These are phyloP conservation scores for Tricladium varicosporioides DNA, from an alignment of 2,329 filamentous ascomycete species.

Conservation along the genomic window DNA sequence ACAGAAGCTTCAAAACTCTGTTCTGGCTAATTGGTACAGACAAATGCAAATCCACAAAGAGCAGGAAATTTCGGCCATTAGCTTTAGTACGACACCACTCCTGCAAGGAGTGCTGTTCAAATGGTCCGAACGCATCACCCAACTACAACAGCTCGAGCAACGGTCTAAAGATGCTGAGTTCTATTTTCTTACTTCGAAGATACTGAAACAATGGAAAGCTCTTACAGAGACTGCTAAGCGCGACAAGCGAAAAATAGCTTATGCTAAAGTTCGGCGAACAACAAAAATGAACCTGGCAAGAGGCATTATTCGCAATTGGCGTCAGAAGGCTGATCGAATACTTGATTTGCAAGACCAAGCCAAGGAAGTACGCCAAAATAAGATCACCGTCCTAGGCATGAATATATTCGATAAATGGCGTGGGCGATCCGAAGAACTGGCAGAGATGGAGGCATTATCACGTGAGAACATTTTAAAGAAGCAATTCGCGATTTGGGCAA, in stretches of 20 bases:
- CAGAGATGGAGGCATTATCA: constrained; percentile 27
- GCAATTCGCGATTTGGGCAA: constrained; percentile 28
- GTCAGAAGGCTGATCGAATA: constrained; percentile 19
- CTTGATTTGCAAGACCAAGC: constrained; percentile 31
- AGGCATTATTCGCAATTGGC: constrained; percentile 28
- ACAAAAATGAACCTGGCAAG: constrained; percentile 30
- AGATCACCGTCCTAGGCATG: constrained; percentile 27
- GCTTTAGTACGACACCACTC: constrained; percentile 23
- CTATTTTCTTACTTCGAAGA: constrained; percentile 30
- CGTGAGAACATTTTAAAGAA: constrained; percentile 25
- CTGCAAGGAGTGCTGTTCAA: constrained; percentile 16
- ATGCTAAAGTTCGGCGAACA: constrained; percentile 29
- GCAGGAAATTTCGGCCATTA: constrained; percentile 21
- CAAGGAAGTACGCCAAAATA: constrained; percentile 24
- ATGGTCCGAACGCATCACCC: constrained; percentile 24
- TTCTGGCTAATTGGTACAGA: constrained; percentile 27
- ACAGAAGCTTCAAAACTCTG: constrained; percentile 23
- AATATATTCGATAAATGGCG: constrained; percentile 34
- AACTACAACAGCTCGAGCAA: constrained; percentile 23
- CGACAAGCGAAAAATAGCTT: constrained; percentile 32
- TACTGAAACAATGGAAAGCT: constrained; percentile 31
- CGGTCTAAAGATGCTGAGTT: constrained; percentile 30
- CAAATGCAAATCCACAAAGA: constrained; percentile 20
- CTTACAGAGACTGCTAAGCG: constrained; percentile 27
- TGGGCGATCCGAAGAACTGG: constrained; percentile 26